Evolutionary conservation across 306 rosid species (phyloP).

Genomic region (Lotus japonicus): DNA sequence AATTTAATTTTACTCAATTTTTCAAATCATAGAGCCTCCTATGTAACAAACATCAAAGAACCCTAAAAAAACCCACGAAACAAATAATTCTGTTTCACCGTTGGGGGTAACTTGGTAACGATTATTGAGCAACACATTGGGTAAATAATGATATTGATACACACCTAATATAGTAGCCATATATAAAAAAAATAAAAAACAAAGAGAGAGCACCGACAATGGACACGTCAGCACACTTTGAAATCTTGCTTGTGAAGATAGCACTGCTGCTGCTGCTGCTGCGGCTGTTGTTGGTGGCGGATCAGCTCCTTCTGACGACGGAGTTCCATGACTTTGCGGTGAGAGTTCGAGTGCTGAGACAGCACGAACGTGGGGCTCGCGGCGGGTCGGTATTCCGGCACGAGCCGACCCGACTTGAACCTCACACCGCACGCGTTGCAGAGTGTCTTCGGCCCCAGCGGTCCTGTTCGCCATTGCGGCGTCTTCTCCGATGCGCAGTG

Average conservation of each 20-base stretch:
- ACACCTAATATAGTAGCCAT: no score
- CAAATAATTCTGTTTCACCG: neutral
- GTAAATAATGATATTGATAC: neutral
- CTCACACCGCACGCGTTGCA: slow-evolving; percentile 70
- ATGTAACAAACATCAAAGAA: no score
- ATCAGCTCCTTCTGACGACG: slow-evolving; percentile 57
- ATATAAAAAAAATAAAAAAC: neutral
- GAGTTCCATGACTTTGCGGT: slow-evolving; percentile 71
- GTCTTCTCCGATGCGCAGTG: slow-evolving; percentile 73
- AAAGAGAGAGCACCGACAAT: neutral
- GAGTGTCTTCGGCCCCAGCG: slow-evolving; percentile 55
- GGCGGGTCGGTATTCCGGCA: slow-evolving; percentile 70
- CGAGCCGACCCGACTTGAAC: slow-evolving; percentile 56
- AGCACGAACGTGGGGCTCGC: slow-evolving; percentile 64
- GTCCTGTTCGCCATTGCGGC: slow-evolving; percentile 70
- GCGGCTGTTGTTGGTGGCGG: slow-evolving; percentile 17
- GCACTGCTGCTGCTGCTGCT: neutral
- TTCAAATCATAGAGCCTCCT: no score
- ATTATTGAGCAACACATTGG: neutral
- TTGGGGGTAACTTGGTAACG: no score
- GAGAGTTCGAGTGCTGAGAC: slow-evolving; percentile 74
- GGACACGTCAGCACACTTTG: neutral
- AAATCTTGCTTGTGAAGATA: neutral
- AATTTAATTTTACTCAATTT: no score
- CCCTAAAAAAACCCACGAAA: no score